Evolutionary conservation across 2,329 filamentous ascomycete genomes (phyloP), one percentile per base, ranked within the genome.

Genomic region (Colletotrichum musae): DNA sequence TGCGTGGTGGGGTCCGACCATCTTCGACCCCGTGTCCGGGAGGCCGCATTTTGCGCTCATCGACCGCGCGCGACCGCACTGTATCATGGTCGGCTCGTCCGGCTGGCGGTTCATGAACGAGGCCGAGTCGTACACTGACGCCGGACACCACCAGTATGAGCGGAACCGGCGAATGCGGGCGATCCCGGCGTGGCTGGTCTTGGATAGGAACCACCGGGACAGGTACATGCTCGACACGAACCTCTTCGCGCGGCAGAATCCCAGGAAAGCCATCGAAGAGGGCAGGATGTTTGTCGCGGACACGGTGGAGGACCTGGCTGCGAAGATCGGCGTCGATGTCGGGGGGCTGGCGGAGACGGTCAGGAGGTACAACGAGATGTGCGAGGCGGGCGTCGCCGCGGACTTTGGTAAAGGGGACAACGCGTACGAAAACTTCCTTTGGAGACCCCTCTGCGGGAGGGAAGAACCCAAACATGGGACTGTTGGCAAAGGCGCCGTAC

Each of bases 51-150:
- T 75, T 62, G 69, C 69, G 58, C 64, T 78, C 4, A 74, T 72
- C 39, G 79, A 79, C 7, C 74, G 78, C 43, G 73, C 71, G 2
- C 71, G 74, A 15, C 80, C 80, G 26, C 76, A 77, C 70, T 75
- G 73, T 3, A 78, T 82, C 52, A 77, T 81, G 24, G 79, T 82
- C 24, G 79, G 81, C 65, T 61, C 70, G 12, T 52, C 65, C 12
- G 79, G 78, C 10, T 56, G 73, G 47, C 74, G 80, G 12, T 81
- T 81, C 71, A 70, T 75, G 58, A 80, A 80, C 70, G 80, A 82
- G 73, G 70, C 79, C 0, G 72, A 75, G 57, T 68, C 72, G 26
- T 81, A 82, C 66, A 75, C 72, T 4, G 72, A 74, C 52, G 70
- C 73, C 6, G 78, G 75, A 0, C 72, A 73, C 10, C 64, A 71